Base-by-base conservation (phyloP, 1,139 yeast species). In the Keqinozyma sinolaborantium region DNA sequence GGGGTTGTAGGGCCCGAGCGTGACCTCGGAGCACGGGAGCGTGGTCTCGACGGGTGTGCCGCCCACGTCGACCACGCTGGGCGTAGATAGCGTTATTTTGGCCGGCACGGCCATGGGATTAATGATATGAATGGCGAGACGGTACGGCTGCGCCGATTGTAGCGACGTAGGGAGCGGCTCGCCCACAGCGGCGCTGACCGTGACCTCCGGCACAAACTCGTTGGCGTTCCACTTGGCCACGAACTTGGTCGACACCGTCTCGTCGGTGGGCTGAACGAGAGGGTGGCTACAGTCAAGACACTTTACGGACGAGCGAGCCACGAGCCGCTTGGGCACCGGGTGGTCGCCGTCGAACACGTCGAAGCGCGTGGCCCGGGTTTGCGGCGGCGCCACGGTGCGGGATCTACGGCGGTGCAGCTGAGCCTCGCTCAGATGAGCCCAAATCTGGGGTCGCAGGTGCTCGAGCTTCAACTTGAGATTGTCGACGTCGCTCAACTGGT, bases 191-290 rank as follows among this genome's bases (percentile, higher is more conserved):
- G 46, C 40, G 4, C 42, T 29, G 9, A 42, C 35, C 10, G 44
- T 45, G 2, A 61, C 31, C 3, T 45, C 33, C 3, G 73, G 73
- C 32, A 64, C 29, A 19, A 48, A 53, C 24, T 66, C 72, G 9
- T 54, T 41, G 3, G 71, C 70, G 35, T 57, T 53, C 47, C 58
- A 62, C 35, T 54, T 58, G 14, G 48, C 45, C 10, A 43, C 32
- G 34, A 53, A 55, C 34, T 64, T 65, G 37, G 59, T 51, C 3
- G 66, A 61, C 4, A 45, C 30, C 30, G 57, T 18, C 7, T 55
- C 59, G 2, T 48, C 45, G 13, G 50, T 42, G 3, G 70, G 70
- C 11, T 47, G 34, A 16, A 49, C 36, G 8, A 67, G 39, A 9
- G 40, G 36, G 4, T 53, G 53, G 30, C 48, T 49, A 42, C 73